phyloP scores from a whole-genome alignment of 1,139 yeast species.

The Pichia sp. region DNA sequence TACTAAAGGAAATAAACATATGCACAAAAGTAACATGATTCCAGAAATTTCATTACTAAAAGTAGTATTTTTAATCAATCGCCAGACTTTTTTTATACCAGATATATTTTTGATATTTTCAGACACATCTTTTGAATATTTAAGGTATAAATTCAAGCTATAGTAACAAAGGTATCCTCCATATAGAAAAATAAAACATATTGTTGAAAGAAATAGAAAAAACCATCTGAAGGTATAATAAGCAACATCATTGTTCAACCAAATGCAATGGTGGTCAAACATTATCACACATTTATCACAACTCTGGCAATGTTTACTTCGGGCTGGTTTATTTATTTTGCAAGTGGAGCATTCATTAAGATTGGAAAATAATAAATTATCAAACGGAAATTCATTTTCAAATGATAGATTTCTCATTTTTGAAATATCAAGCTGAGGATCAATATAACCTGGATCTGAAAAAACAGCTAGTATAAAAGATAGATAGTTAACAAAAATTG shows the following conservation, averaged over 20 bases:
- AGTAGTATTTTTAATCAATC: conserved; percentile 28
- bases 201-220: conserved; percentile 50
- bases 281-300: conserved; percentile 64
- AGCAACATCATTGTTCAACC: conserved; percentile 91
- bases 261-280: conserved; percentile 90
- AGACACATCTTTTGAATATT: conserved; percentile 8
- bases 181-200: conserved; percentile 51
- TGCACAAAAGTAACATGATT: conserved; percentile 46
- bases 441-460: conserved; percentile 50
- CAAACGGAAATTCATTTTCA: conserved; percentile 32
- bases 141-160: conserved; percentile 19
- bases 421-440: not conserved
- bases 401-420: conserved; percentile 29
- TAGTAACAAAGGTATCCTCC: conserved; percentile 47
- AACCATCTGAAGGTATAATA: conserved; percentile 69
- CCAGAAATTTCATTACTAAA: conserved; percentile 41
- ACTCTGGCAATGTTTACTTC: conserved; percentile 81
- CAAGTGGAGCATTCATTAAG: conserved; percentile 43
- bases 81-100: conserved; percentile 30
- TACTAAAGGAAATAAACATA: conserved; percentile 47
- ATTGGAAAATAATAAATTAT: conserved; percentile 54
- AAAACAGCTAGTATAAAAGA: conserved; percentile 42
- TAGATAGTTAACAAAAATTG: conserved; percentile 32
- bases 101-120: conserved; percentile 8
- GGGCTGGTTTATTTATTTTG: conserved; percentile 62